Evolutionary conservation across 768 basidiomycete species (phyloP).

Genomic region (Termitomyces sp.): DNA sequence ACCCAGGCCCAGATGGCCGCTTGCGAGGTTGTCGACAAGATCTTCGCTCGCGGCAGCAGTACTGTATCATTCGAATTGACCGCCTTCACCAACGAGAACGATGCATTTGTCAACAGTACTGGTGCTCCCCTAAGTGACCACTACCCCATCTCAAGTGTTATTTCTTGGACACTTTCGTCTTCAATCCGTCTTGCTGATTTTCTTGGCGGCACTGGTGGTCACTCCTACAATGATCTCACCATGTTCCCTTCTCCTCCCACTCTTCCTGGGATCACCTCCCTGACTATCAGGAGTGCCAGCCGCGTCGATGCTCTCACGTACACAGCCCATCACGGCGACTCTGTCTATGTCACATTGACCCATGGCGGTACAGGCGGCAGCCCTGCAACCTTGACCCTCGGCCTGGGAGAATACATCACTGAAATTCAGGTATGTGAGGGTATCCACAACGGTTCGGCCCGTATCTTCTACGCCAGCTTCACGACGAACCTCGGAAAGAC

Average conservation of each 20-base stretch:
- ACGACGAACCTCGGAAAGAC: conserved; percentile 26
- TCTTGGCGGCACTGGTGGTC: conserved; percentile 29
- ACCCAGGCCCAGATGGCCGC: conserved; percentile 22
- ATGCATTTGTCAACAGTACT: conserved; percentile 24
- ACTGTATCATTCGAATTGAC: conserved; percentile 19
- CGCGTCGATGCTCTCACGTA: conserved; percentile 30
- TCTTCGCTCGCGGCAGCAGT: conserved; percentile 24
- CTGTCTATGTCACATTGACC: conserved; percentile 15
- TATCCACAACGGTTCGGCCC: conserved; percentile 20
- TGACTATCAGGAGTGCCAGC: conserved; percentile 27
- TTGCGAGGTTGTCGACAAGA: conserved; percentile 38
- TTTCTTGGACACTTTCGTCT: conserved; percentile 28
- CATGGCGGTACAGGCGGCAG: conserved; percentile 34
- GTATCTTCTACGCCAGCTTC: conserved; percentile 28
- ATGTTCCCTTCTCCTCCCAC: conserved; percentile 12
- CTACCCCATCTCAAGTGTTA: conserved; percentile 25
- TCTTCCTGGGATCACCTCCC: conserved; percentile 22
- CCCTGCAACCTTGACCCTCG: conserved; percentile 22
- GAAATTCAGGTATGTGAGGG: conserved; percentile 23
- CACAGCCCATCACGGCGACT: conserved; percentile 16
- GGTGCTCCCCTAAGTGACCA: conserved; percentile 32
- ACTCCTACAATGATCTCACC: conserved; percentile 27
- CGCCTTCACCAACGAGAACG: conserved; percentile 28
- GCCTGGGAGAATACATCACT: conserved; percentile 20
- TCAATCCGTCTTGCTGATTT: conserved; percentile 27